Evolutionary conservation across 805 yeast species (phyloP).

Genomic region (Saccharomycopsis fermentans): DNA sequence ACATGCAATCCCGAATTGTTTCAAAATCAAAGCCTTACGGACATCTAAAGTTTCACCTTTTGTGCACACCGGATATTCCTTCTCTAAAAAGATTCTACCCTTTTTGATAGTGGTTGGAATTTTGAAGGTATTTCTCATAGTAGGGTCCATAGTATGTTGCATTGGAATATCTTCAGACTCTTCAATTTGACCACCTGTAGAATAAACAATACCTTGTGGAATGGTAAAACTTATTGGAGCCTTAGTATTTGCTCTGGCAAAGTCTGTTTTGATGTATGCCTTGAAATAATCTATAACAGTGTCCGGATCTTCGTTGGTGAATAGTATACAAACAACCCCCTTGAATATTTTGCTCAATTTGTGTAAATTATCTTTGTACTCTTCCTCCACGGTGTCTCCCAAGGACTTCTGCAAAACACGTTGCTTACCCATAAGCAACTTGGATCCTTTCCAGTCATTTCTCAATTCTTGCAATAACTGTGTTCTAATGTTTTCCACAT

Average conservation of each 20-base stretch:
- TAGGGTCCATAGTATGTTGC: constrained; percentile 92
- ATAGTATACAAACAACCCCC: constrained; percentile 81
- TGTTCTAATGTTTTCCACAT: constrained; percentile 87
- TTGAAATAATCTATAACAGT: constrained; percentile 86
- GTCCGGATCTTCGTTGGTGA: constrained; percentile 81
- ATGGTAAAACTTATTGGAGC: constrained; percentile 77
- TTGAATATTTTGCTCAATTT: constrained; percentile 50
- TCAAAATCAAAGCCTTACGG: constrained; percentile 81
- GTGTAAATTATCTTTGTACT: constrained; percentile 76
- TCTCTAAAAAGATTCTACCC: constrained; percentile 74
- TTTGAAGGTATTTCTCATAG: constrained; percentile 78
- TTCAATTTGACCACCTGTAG: constrained; percentile 91
- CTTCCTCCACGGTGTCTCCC: constrained; percentile 81
- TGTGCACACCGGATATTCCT: constrained; percentile 71
- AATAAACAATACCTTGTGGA: constrained; percentile 85
- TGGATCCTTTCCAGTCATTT: constrained; percentile 86
- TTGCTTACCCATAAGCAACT: constrained; percentile 82
- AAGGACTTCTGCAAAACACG: constrained; percentile 88
- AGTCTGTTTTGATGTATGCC: constrained; percentile 70
- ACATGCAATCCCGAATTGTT: constrained; percentile 93
- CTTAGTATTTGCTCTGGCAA: constrained; percentile 77
- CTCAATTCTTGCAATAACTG: constrained; percentile 91
- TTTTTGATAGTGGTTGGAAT: constrained; percentile 84
- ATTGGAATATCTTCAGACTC: constrained; percentile 91
- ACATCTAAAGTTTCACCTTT: constrained; percentile 78